phyloP scores from a whole-genome alignment of 768 basidiomycete species.

The Suillus fuscotomentosus region DNA sequence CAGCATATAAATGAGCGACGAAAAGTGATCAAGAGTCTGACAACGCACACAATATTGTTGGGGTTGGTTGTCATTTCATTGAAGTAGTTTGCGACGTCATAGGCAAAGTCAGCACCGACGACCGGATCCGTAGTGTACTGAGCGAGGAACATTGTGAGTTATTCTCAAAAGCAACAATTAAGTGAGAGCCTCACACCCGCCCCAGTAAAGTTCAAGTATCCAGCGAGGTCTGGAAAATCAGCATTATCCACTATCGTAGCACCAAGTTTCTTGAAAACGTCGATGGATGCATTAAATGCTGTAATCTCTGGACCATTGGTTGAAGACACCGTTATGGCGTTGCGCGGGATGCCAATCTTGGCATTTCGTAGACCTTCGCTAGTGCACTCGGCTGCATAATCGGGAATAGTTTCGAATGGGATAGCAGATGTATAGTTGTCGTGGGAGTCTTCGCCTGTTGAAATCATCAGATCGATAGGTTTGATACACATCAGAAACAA shows the following conservation, averaged over 20 bases:
- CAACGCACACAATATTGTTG: background rate
- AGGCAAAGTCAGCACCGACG: constrained; percentile 1
- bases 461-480: background rate
- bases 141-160: background rate
- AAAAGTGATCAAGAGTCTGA: background rate
- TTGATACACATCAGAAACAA: background rate
- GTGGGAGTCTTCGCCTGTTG: background rate
- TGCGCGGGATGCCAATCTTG: constrained; percentile 3
- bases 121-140: background rate
- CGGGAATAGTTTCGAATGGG: background rate
- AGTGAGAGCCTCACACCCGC: background rate
- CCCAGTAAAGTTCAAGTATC: constrained; percentile 1
- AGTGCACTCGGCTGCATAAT: background rate
- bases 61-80: constrained; percentile 3
- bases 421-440: constrained; percentile 5
- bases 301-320: constrained; percentile 1
- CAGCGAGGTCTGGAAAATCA: background rate
- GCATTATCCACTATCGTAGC: constrained; percentile 2
- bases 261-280: background rate
- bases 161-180: background rate
- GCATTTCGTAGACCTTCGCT: background rate
- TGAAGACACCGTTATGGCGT: background rate
- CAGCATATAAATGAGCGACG: background rate
- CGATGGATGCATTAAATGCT: background rate
- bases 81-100: background rate